Conservation (phyloP, 2,329 filamentous ascomycete species). For the Rutstroemia sp. region DNA sequence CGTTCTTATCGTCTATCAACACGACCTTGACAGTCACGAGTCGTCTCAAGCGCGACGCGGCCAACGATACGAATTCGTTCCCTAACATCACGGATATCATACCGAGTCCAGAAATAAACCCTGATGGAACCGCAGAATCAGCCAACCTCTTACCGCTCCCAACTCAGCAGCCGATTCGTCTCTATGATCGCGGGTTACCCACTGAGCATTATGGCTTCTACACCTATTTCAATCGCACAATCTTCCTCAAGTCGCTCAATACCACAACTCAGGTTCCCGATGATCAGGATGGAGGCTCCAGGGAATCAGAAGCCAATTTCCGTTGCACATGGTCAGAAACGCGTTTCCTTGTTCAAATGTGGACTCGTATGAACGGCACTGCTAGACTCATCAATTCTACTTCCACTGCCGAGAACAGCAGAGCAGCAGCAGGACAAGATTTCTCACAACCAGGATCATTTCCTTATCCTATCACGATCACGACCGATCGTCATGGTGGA, state of each 20-base stretch:
- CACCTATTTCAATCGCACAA: conserved; percentile 79
- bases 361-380: conserved; percentile 45
- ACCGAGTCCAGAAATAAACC: conserved; percentile 53
- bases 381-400: conserved; percentile 34
- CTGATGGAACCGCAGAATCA: conserved; percentile 65
- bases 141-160: conserved; percentile 66
- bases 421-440: conserved; percentile 23
- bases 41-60: conserved; percentile 10
- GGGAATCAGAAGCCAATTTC: conserved; percentile 44
- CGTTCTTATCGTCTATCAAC: conserved; percentile 48
- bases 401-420: conserved; percentile 1
- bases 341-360: conserved; percentile 57
- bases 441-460: conserved; percentile 45
- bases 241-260: conserved; percentile 55
- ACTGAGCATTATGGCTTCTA: conserved; percentile 94
- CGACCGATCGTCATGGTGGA: conserved; percentile 56
- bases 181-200: conserved; percentile 74
- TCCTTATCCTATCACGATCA: conserved; percentile 56
- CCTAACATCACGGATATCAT: conserved; percentile 46
- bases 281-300: conserved; percentile 49
- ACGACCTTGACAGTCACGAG: conserved; percentile 26
- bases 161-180: conserved; percentile 67
- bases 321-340: conserved; percentile 53
- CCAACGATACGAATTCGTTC: conserved; percentile 16
- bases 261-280: conserved; percentile 29